phyloP scores from a whole-genome alignment of 768 basidiomycete species.

The Gymnopilus junonius region DNA sequence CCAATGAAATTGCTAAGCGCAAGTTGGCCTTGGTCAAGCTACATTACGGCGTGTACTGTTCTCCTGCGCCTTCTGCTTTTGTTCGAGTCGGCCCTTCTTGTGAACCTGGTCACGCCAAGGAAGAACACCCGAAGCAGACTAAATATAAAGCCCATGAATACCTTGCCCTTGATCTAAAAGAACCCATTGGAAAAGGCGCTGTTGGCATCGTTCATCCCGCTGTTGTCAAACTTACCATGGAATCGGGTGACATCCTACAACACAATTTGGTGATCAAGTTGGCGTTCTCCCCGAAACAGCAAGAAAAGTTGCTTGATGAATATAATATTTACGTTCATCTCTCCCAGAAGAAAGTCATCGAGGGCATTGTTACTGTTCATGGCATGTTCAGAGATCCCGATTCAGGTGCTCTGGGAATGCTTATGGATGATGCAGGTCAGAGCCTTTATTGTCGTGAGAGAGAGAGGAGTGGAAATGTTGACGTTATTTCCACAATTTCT shows the following conservation, averaged over 20 bases:
- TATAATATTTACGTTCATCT: constrained; percentile 19
- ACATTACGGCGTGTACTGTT: constrained; percentile 1
- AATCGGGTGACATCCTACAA: not conserved
- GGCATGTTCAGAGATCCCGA: constrained; percentile 5
- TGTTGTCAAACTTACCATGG: not conserved
- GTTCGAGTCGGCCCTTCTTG: not conserved
- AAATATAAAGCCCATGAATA: not conserved
- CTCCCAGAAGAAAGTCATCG: not conserved
- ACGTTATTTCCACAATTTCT: not conserved
- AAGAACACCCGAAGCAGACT: not conserved
- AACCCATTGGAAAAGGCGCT: constrained; percentile 9
- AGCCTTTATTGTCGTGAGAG: not conserved
- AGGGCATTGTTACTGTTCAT: constrained; percentile 18
- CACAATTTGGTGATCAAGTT: constrained; percentile 15
- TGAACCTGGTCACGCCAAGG: too few species aligned
- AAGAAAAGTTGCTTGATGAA: constrained; percentile 19
- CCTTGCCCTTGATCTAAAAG: not conserved
- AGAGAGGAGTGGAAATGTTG: not conserved
- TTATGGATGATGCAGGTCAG: constrained; percentile 2
- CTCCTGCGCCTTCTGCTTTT: not conserved
- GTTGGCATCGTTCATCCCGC: constrained; percentile 16
- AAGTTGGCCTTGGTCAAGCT: not conserved
- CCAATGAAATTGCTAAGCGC: not conserved
- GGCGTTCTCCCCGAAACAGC: constrained; percentile 6
- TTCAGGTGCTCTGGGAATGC: not conserved